Base-by-base conservation (phyloP, 306 rosid species). In the Begonia fuchsioides region DNA sequence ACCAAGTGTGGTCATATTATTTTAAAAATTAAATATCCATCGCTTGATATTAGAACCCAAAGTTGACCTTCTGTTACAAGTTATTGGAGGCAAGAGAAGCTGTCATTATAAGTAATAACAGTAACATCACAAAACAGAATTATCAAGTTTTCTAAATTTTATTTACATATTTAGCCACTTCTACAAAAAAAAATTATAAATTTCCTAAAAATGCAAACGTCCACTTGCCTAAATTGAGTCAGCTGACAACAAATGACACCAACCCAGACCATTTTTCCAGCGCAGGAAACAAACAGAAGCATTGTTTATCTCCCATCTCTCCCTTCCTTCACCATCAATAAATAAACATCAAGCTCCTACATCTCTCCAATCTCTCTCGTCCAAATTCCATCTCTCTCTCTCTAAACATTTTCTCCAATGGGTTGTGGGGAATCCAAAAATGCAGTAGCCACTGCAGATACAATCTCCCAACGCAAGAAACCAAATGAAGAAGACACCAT, bases 351-450 rank as follows among this genome's bases (percentile, higher is more conserved):
- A 26, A 26, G 35, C 35, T 26, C 7, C 35, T 10, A 3, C n/a
- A 41, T n/a, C 45, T 11, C 44, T 40, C n/a, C 9, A 2, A 40
- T 32, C 17, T 40, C 32, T 15, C 9, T 12, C 32, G 44, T 12
- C 3, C 51, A 9, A 1, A 46, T 19, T 15, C 17, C 40, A 13
- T 48, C 56, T 50, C 20, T 38, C 50, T 6, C 9, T 52, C 40
- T n/a, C 58, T 54, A 11, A 32, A 41, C 12, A 9, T 61, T 26
- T 12, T 52, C 6, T 35, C 14, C 8, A 15, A 88, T 88, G 95
- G 95, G 88, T 44, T 83, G 94, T 46, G 83, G 88, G 44, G 79
- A 87, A 64, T 87, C 94, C 13, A 87, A 87, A 59, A 76, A 62
- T 40, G 88, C 69, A 38, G 75, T 87, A 44, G 86, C 67, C 43